Percentiles rank a stretch among this genome's conserved stretches.
Evolutionary conservation across 2,329 filamentous ascomycete species (phyloP).

Genomic region (Acrocalymma vagum): DNA sequence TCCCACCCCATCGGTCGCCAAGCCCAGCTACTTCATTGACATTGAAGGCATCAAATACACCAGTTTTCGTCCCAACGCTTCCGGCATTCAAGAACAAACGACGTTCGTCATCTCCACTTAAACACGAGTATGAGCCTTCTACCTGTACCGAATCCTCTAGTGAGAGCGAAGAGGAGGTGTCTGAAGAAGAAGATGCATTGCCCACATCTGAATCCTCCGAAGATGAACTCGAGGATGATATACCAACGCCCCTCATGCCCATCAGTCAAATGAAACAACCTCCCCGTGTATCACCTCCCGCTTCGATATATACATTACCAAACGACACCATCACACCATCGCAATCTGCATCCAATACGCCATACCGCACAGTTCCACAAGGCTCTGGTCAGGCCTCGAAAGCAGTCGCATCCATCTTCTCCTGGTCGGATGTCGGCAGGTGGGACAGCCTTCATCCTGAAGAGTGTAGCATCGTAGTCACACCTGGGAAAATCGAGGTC

Average conservation of each 20-base stretch:
- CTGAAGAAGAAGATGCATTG: conserved; percentile 59
- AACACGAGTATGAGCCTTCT: conserved; percentile 96
- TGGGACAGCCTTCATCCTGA: conserved; percentile 70
- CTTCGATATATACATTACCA: conserved; percentile 47
- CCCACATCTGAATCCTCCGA: conserved; percentile 62
- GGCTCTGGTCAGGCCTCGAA: conserved; percentile 62
- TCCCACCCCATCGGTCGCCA: conserved; percentile 62
- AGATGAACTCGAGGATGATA: conserved; percentile 63
- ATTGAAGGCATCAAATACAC: conserved; percentile 53
- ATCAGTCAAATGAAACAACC: conserved; percentile 45
- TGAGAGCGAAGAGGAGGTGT: conserved; percentile 64
- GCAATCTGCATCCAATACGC: conserved; percentile 81
- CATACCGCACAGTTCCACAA: conserved; percentile 64
- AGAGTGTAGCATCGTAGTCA: conserved; percentile 70
- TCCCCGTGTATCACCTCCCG: conserved; percentile 52
- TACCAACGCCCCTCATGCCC: conserved; percentile 48
- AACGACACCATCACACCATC: conserved; percentile 75
- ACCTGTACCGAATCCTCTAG: conserved; percentile 70
- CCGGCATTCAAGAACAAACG: conserved; percentile 62
- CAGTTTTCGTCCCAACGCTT: conserved; percentile 58
- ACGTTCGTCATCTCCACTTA: conserved; percentile 88
- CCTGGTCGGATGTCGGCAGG: conserved; percentile 66
- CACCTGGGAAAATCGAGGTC: conserved; percentile 71
- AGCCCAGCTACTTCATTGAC: conserved; percentile 58
- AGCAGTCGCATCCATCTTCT: conserved; percentile 67